These are phyloP conservation scores for Ceratocystis diversiconidia DNA, from an alignment of 2,329 filamentous ascomycete species.

Conservation along the genomic window DNA sequence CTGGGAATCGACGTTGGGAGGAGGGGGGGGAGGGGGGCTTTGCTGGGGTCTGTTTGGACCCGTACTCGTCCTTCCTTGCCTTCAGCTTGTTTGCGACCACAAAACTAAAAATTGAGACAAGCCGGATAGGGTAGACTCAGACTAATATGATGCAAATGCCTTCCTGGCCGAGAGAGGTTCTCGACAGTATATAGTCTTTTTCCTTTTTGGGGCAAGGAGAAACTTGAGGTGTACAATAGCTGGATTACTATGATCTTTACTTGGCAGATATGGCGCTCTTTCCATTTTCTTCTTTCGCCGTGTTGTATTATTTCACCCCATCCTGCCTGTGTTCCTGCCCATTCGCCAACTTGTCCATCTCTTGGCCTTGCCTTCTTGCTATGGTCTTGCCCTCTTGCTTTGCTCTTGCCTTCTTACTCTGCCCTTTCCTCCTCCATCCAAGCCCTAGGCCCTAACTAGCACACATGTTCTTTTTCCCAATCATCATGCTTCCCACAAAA, in stretches of 20 bases:
- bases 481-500: no score
- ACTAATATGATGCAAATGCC: no score
- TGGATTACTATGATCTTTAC: neutral
- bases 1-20: neutral
- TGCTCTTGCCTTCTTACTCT: neutral
- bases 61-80: neutral
- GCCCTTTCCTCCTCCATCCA: neutral
- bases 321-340: neutral
- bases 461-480: neutral
- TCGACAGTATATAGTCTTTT: no score
- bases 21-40: neutral
- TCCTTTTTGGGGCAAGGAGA: neutral
- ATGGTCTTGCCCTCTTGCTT: neutral
- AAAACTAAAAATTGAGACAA: no score
- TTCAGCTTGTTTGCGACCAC: neutral
- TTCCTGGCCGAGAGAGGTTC: no score
- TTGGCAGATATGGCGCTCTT: neutral
- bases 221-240: neutral
- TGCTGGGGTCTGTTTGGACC: neutral
- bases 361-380: neutral
- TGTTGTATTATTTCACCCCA: no score
- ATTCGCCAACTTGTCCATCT: neutral
- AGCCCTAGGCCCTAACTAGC: neutral
- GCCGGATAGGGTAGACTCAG: no score
- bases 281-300: neutral